Evolutionary conservation across 495 filamentous ascomycete genomes (phyloP).

Genomic region (Penicillium macrosclerotiorum): DNA sequence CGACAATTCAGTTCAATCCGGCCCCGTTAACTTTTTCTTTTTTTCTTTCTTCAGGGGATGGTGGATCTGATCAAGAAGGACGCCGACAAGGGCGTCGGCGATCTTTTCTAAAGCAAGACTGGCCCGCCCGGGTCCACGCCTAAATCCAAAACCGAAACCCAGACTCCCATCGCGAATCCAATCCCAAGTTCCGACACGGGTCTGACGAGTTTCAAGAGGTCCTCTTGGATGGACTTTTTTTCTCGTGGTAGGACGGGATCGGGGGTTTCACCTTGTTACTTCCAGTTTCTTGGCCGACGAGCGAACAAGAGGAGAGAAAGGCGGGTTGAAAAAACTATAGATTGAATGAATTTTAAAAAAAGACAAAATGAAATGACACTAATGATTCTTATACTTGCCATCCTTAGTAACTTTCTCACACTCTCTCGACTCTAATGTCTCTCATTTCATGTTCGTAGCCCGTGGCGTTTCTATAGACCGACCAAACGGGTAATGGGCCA

Average conservation of each 20-base stretch:
- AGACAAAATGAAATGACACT: no score
- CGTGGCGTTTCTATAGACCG: conserved; percentile 21
- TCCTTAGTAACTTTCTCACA: no score
- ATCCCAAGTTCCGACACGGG: not conserved
- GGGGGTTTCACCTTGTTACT: not conserved
- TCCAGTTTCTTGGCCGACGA: no score
- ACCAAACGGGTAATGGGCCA: conserved; percentile 18
- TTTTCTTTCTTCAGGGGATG: conserved; percentile 69
- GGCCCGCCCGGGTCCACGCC: not conserved
- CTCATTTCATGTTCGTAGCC: no score
- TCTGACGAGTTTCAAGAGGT: no score
- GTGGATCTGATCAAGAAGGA: conserved; percentile 89
- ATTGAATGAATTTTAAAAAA: no score
- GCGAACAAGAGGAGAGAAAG: not conserved
- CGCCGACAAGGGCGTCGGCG: conserved; percentile 85
- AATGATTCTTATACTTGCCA: no score
- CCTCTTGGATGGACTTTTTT: no score
- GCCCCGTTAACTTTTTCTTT: not conserved
- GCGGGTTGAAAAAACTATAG: no score
- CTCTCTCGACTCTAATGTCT: no score
- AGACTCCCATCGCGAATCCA: not conserved
- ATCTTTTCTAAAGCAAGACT: conserved; percentile 61
- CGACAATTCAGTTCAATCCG: not conserved
- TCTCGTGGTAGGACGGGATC: no score
- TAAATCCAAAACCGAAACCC: not conserved